These are phyloP conservation scores for Marsdenia floribunda DNA, from an alignment of 257 asterid genomes.

Conservation along the genomic window DNA sequence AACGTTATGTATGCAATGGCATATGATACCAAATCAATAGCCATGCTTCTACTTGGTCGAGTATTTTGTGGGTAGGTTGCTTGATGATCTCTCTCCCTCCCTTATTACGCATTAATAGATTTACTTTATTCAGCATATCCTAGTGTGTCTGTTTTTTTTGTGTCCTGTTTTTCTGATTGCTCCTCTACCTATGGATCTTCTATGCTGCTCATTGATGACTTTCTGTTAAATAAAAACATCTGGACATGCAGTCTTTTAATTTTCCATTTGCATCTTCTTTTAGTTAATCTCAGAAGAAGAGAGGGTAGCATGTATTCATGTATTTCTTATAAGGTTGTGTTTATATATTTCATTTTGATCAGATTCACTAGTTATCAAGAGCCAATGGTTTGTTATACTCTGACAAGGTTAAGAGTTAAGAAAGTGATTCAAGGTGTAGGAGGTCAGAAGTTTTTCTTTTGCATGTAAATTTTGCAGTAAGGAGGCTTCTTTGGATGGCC, in stretches of 20 bases:
- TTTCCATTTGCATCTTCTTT: background rate
- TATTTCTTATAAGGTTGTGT: background rate
- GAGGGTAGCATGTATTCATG: background rate
- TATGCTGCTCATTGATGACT: background rate
- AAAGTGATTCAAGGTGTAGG: background rate
- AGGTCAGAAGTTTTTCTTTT: background rate
- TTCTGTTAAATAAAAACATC: background rate
- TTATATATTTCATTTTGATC: background rate
- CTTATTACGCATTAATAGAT: background rate
- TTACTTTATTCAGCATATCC: background rate
- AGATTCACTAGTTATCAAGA: constrained; percentile 6
- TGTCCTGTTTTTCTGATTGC: background rate
- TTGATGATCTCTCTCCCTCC: constrained; percentile 17
- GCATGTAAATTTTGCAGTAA: background rate
- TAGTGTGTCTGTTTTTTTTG: background rate
- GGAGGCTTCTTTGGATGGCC: background rate
- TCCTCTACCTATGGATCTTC: background rate
- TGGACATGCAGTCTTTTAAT: background rate
- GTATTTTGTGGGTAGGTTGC: constrained; percentile 75
- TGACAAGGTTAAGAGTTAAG: background rate
- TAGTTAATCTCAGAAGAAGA: background rate
- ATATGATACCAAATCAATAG: constrained; percentile 65
- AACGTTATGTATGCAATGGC: constrained; percentile 87
- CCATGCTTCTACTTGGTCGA: constrained; percentile 76
- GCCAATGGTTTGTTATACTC: background rate